phyloP scores from a whole-genome alignment of 2,329 filamentous ascomycete species.

The Penicillium sp. region DNA sequence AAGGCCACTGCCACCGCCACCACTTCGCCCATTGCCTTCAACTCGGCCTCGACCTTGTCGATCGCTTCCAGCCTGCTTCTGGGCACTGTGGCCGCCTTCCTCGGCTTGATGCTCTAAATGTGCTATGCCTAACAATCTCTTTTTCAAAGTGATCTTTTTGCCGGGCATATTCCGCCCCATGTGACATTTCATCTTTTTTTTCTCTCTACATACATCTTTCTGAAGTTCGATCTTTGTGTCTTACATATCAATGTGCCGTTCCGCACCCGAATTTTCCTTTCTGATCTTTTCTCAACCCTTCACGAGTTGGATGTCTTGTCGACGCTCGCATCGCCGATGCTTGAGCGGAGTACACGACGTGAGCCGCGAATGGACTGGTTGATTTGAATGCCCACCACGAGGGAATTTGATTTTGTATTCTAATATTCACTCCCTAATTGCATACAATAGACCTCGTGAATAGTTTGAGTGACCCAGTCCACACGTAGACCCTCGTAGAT shows the following conservation, averaged over 20 bases:
- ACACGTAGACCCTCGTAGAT: neutral
- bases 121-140: neutral
- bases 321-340: neutral
- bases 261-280: constrained; percentile 3
- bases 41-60: constrained; percentile 21
- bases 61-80: constrained; percentile 22
- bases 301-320: neutral
- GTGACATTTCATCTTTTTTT: constrained; percentile 6
- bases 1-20: constrained; percentile 16
- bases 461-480: neutral
- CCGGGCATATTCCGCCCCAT: neutral
- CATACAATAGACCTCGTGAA: constrained; percentile 23
- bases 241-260: constrained; percentile 2
- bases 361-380: neutral
- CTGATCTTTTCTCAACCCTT: constrained; percentile 1
- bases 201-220: neutral
- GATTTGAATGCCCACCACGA: constrained; percentile 12
- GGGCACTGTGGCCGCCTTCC: constrained; percentile 22
- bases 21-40: constrained; percentile 21
- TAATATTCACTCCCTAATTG: constrained; percentile 24
- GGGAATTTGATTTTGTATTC: constrained; percentile 19
- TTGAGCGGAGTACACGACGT: neutral
- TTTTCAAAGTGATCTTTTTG: neutral
- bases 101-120: constrained; percentile 22
- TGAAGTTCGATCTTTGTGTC: constrained; percentile 1